Evolutionary conservation across 345 rosid species (phyloP), one percentile per base, ranked within the genome.

Genomic region (Luvunga scandens): DNA sequence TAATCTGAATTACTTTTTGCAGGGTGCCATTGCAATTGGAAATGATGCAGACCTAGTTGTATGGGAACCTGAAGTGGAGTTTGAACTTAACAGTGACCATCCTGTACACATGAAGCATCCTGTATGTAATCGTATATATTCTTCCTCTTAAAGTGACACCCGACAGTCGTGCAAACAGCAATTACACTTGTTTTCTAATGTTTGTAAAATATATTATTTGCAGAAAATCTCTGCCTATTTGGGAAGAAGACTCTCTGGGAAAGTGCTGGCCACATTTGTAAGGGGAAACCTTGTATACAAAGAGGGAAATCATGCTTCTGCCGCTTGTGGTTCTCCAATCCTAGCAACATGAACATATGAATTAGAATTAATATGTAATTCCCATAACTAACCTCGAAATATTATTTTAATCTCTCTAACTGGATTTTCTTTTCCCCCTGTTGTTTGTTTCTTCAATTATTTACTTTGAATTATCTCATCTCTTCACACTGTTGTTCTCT

Each of bases 241-340:
- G 86, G 98, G 97, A 60, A 88, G 77, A 76, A 94, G 84, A 79
- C 85, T 96, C 38, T 78, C 91, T 0, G 99, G 99, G 31, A 92
- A 88, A 75, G 99, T 96, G 31, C 38, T 90, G 80, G 89, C 97
- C 0, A 96, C 99, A 39, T 90, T 87, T 84, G 93, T 94, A 0
- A 83, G 95, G 85, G 99, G 99, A 72, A 94, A 96, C 85, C 91
- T 96, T n/a, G 95, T 94, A 38, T 96, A 82, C 80, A 75, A 85
- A 66, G 91, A 92, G 61, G 95, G 97, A 74, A 88, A 84, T 72
- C 99, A 94, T 82, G 97, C 97, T 80, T 71, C 88, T 36, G 89
- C 89, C 75, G 94, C 97, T 48, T 94, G 98, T 34, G 99, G 97
- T n/a, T 71, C 82, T 78, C 81, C 80, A 61, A 84, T 94, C 82